phyloP scores from a whole-genome alignment of 495 filamentous ascomycete species.

The Pyrenopolyporus hunteri region DNA sequence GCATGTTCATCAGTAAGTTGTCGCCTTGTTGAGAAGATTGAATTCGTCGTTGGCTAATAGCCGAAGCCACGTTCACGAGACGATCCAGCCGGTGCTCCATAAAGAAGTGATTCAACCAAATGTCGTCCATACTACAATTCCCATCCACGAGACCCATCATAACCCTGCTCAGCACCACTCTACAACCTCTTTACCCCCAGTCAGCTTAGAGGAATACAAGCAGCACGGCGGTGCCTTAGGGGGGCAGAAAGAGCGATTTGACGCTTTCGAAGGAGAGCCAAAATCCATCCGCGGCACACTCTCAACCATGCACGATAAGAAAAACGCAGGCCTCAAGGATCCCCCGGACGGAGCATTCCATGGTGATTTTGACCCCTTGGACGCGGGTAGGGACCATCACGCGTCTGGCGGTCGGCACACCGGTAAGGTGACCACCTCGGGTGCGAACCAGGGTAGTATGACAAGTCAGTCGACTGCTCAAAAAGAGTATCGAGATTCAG shows the following conservation, averaged over 20 bases:
- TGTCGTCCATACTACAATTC: slow-evolving; percentile 71
- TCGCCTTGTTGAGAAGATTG: background rate
- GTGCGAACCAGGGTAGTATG: slow-evolving; percentile 5
- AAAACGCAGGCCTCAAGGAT: slow-evolving; percentile 9
- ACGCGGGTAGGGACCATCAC: slow-evolving; percentile 17
- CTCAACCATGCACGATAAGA: slow-evolving; percentile 29
- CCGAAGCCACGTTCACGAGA: slow-evolving; percentile 62
- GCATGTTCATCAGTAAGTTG: slow-evolving; percentile 63
- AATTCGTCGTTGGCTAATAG: no score
- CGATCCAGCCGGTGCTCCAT: slow-evolving; percentile 68
- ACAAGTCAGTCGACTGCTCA: slow-evolving; percentile 14
- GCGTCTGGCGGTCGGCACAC: background rate
- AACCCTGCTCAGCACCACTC: slow-evolving; percentile 65
- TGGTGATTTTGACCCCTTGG: slow-evolving; percentile 29
- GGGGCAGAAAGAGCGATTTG: slow-evolving; percentile 60
- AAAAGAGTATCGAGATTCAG: slow-evolving; percentile 8
- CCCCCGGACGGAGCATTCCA: slow-evolving; percentile 23
- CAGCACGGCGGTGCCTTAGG: slow-evolving; percentile 60
- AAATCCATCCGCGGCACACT: slow-evolving; percentile 50
- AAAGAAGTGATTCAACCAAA: slow-evolving; percentile 69
- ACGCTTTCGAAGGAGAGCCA: slow-evolving; percentile 63
- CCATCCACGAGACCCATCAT: slow-evolving; percentile 69
- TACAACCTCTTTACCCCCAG: slow-evolving; percentile 62
- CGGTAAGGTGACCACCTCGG: slow-evolving; percentile 12
- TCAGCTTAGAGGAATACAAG: slow-evolving; percentile 66